Base-by-base conservation (phyloP, 495 filamentous ascomycete species). In the Daldinia decipiens region DNA sequence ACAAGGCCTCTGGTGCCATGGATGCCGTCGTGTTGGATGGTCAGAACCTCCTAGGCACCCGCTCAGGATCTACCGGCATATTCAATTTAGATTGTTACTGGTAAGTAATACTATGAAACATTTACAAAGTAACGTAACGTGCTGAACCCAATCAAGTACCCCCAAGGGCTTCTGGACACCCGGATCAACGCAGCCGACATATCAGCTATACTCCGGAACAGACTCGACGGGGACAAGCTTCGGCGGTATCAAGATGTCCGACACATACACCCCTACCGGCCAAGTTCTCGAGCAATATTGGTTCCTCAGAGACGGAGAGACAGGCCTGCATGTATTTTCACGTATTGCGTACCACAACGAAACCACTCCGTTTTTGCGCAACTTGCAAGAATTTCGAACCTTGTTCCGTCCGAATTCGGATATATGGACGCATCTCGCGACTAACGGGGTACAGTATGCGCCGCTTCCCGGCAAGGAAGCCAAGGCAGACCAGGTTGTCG, bases 241-340 rank as follows among this genome's bases (percentile, higher is more conserved):
- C 56, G 84, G 79, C 7, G 83, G 85, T 3, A 80, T 86, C 31
- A 79, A 83, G 40, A 77, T 88, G 70, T 84, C 78, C 15, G 84
- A 87, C 47, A 83, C 79, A 2, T 87, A 87, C 60, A 81, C 82
- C 7, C 79, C 80, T 0, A 83, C 79, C 3, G 81, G 85, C 6
- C 84, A 86, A 59, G 68, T 80, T 8, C 81, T 88, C 61, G 81
- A 87, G 54, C 87, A 87, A 56, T 86, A 85, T 73, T 88, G 83
- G 85, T 87, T 87, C 58, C 77, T 87, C 13, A 76, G 85, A 15
- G 84, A 87, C 36, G 83, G 82, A 9, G 85, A 88, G 64, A 87
- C 86, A 0, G 85, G 86, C 2, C 66, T 87, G 29, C 84, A 87
- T 59, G 85, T 82, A 29, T 88, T 87, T 73, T 85, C 80, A 50